Percentiles rank a stretch among this genome's conserved stretches.
Evolutionary conservation across 1,284 basidiomycete species (phyloP).

Genomic region (Wolfiporia cocos): DNA sequence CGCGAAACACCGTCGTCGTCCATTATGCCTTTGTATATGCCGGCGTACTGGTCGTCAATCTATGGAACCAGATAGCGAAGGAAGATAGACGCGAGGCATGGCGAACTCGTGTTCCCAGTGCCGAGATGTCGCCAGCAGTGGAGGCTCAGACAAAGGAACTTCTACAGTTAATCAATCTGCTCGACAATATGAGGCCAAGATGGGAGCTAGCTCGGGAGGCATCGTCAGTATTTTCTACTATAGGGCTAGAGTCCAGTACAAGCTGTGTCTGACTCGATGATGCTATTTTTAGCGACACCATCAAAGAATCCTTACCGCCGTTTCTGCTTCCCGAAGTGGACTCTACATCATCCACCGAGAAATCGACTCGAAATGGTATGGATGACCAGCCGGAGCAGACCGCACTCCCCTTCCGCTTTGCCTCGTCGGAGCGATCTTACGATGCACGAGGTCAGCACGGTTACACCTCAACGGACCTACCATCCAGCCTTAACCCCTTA

Average conservation of each 20-base stretch:
- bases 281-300: too few relatives aligned
- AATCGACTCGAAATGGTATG: too few relatives aligned
- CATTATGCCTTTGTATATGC: conserved; percentile 22
- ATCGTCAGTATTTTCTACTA: conserved; percentile 18
- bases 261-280: too few relatives aligned
- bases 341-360: too few relatives aligned
- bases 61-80: conserved; percentile 24
- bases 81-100: conserved; percentile 12
- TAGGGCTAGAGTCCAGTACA: too few relatives aligned
- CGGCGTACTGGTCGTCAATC: conserved; percentile 23
- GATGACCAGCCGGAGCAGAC: too few relatives aligned
- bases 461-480: too few relatives aligned
- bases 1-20: conserved; percentile 14
- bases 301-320: conserved; percentile 17
- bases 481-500: too few relatives aligned
- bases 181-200: conserved; percentile 21
- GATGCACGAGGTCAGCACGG: too few relatives aligned
- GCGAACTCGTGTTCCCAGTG: conserved; percentile 5
- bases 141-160: conserved; percentile 20
- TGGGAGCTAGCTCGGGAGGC: conserved; percentile 25
- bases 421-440: too few relatives aligned
- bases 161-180: conserved; percentile 16
- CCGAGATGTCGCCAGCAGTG: conserved; percentile 14
- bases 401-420: too few relatives aligned
- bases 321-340: conserved; percentile 2